A percentile compares a stretch with the other conserved stretches of the same genome.
These are phyloP conservation scores for Cephalotrichum gorgonifer DNA, from an alignment of 2,329 filamentous ascomycete genomes.

Conservation along the genomic window DNA sequence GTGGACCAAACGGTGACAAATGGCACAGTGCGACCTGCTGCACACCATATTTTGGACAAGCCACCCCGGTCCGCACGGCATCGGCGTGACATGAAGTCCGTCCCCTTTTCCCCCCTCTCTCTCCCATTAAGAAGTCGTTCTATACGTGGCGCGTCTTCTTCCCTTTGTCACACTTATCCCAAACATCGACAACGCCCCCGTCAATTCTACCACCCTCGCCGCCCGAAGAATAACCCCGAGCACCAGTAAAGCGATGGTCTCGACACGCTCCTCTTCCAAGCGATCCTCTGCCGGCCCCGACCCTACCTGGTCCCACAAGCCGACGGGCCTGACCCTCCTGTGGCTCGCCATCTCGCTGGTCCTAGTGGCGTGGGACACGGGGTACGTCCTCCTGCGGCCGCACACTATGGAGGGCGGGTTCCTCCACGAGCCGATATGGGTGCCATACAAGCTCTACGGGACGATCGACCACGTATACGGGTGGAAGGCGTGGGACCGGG, in stretches of 20 bases:
- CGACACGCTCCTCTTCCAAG: conserved; percentile 1
- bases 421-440: conserved; percentile 63
- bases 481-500: conserved; percentile 55
- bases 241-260: not conserved
- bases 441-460: conserved; percentile 73
- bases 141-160: not conserved
- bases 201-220: not conserved
- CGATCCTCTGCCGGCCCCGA: conserved; percentile 9
- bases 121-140: too few relatives aligned
- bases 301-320: conserved; percentile 32
- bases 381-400: conserved; percentile 71
- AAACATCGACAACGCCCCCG: not conserved
- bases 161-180: not conserved
- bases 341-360: conserved; percentile 71
- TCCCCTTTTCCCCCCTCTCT: too few relatives aligned
- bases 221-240: not conserved
- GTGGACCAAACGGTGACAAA: too few relatives aligned
- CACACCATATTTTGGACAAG: too few relatives aligned
- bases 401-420: conserved; percentile 70
- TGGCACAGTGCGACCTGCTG: too few relatives aligned
- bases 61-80: too few relatives aligned
- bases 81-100: too few relatives aligned
- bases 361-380: conserved; percentile 71
- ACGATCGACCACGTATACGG: conserved; percentile 75
- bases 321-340: conserved; percentile 37